Conservation (phyloP, 2,329 filamentous ascomycete species). For the Xylaria sp. region DNA sequence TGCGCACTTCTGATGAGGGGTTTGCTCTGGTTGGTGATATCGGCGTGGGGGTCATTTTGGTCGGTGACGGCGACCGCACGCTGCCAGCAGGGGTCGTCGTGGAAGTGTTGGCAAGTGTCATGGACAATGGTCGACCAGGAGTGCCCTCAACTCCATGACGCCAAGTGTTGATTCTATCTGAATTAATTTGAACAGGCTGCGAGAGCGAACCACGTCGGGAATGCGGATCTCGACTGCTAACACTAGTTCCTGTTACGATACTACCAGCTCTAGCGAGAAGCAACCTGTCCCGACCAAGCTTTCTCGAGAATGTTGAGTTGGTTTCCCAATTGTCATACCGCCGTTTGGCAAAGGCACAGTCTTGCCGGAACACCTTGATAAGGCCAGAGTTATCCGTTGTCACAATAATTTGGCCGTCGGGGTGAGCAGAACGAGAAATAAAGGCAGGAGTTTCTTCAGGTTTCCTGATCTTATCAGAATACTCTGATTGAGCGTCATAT, state of each 20-base stretch:
- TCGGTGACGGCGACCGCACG: conserved; percentile 67
- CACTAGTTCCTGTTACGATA: conserved; percentile 64
- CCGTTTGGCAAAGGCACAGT: conserved; percentile 86
- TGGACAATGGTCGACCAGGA: conserved; percentile 51
- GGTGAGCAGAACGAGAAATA: conserved; percentile 77
- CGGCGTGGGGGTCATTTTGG: conserved; percentile 53
- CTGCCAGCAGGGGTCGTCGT: conserved; percentile 53
- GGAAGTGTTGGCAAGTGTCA: conserved; percentile 47
- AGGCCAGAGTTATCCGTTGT: conserved; percentile 88
- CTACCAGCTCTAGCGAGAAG: conserved; percentile 66
- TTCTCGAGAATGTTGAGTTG: conserved; percentile 78
- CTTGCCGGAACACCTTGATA: conserved; percentile 95
- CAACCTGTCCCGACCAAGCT: conserved; percentile 69
- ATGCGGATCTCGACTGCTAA: conserved; percentile 53
- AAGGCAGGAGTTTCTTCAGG: conserved; percentile 81
- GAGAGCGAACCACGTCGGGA: conserved; percentile 66
- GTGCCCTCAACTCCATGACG: conserved; percentile 68
- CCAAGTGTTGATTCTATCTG: conserved; percentile 90
- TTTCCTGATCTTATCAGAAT: conserved; percentile 50
- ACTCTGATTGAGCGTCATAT: conserved; percentile 47
- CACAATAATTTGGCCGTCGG: conserved; percentile 87
- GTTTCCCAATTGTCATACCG: conserved; percentile 81
- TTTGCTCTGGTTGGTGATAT: conserved; percentile 45
- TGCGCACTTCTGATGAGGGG: conserved; percentile 57
- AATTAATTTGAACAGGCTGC: conserved; percentile 53